A percentile compares a stretch with the other conserved stretches of the same genome.
Conservation (phyloP, 805 yeast species). For the Ogataea pignaliae region DNA sequence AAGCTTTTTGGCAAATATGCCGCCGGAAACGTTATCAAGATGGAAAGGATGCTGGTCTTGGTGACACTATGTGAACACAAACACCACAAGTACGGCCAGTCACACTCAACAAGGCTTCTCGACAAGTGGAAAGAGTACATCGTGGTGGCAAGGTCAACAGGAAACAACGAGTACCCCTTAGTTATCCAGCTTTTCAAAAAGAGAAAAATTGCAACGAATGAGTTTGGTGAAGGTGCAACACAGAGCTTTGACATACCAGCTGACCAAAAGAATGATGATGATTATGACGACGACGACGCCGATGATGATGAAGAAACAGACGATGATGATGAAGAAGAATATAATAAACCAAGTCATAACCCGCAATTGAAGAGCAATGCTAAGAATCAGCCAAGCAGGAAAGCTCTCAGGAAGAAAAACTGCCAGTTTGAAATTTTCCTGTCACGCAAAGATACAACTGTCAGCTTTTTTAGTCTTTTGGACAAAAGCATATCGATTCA, state of each 20-base stretch:
- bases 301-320: constrained; percentile 7
- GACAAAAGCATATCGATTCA: constrained; percentile 67
- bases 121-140: constrained; percentile 81
- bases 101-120: constrained; percentile 49
- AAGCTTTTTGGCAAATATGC: constrained; percentile 31
- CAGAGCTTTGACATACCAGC: neutral
- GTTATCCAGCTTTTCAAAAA: constrained; percentile 57
- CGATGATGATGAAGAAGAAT: constrained; percentile 7
- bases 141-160: constrained; percentile 66
- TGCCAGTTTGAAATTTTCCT: constrained; percentile 17
- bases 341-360: neutral
- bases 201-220: constrained; percentile 30
- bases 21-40: constrained; percentile 60
- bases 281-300: neutral
- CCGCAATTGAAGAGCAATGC: neutral
- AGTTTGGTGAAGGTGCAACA: neutral
- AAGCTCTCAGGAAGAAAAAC: constrained; percentile 2
- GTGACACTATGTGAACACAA: constrained; percentile 36
- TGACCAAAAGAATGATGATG: constrained; percentile 1
- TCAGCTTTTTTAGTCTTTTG: constrained; percentile 55
- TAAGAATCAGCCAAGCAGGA: neutral
- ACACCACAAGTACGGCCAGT: constrained; percentile 32
- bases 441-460: constrained; percentile 26
- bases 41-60: constrained; percentile 63
- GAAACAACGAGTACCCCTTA: constrained; percentile 46